phyloP scores from a whole-genome alignment of 331 rosid genomes.

The Arachis monticola region DNA sequence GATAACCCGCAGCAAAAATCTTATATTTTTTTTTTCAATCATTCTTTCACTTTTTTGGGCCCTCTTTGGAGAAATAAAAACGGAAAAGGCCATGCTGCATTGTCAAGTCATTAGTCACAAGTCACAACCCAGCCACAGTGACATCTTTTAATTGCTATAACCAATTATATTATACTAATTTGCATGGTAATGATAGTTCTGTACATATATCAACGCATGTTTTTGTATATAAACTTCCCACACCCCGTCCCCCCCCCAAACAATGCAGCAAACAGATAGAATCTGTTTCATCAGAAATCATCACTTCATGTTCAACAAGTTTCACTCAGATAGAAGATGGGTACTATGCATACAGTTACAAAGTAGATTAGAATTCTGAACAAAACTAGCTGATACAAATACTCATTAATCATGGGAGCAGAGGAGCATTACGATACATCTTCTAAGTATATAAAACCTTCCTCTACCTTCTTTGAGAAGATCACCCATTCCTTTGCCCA shows the following conservation, averaged over 20 bases:
- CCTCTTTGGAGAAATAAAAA: background rate
- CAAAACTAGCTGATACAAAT: constrained; percentile 3
- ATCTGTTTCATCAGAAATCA: background rate
- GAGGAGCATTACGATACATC: constrained; percentile 56
- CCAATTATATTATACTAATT: background rate
- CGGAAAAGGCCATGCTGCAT: background rate
- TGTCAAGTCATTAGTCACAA: constrained; percentile 14
- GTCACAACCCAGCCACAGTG: constrained; percentile 13
- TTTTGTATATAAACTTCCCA: background rate
- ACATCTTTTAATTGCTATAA: background rate
- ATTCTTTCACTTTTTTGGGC: background rate
- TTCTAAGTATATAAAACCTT: constrained; percentile 60
- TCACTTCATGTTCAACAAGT: constrained; percentile 13
- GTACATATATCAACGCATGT: background rate
- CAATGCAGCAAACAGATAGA: background rate
- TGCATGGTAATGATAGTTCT: background rate
- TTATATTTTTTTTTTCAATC: background rate
- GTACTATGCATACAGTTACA: background rate
- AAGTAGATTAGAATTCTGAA: constrained; percentile 7
- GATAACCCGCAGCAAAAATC: background rate
- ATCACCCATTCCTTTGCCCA: constrained; percentile 52
- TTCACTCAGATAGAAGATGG: constrained; percentile 8
- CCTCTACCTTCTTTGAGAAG: constrained; percentile 62
- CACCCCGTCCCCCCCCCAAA: background rate
- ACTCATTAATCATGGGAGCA: constrained; percentile 45